Conservation (phyloP, 768 basidiomycete genomes). For the Tricholoma terreum region DNA sequence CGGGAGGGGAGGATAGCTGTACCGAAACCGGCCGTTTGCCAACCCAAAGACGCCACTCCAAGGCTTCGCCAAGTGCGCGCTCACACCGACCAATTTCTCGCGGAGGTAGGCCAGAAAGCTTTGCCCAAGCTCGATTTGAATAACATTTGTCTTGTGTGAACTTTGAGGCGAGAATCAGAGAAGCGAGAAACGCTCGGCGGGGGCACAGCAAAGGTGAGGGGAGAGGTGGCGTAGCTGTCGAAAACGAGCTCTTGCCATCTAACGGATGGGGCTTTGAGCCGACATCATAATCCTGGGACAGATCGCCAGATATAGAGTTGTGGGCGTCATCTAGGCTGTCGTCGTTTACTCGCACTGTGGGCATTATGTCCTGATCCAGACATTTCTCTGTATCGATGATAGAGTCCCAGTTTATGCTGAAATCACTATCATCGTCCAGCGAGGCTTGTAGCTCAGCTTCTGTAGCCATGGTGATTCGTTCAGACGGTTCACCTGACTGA, state of each 20-base stretch:
- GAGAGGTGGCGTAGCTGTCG: constrained; percentile 36
- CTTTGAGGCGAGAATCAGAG: constrained; percentile 86
- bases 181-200: constrained; percentile 83
- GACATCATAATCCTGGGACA: not conserved
- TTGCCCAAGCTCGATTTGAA: constrained; percentile 92
- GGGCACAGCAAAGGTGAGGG: constrained; percentile 86
- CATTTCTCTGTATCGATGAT: constrained; percentile 7
- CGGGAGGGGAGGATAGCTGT: constrained; percentile 17
- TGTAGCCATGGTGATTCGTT: constrained; percentile 41
- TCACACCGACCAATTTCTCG: constrained; percentile 88
- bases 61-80: constrained; percentile 78
- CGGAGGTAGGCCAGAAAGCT: constrained; percentile 83
- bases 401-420: constrained; percentile 11
- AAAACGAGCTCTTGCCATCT: constrained; percentile 1
- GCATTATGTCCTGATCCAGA: constrained; percentile 27
- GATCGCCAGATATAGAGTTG: constrained; percentile 13
- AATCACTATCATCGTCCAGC: constrained; percentile 12
- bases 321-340: constrained; percentile 18
- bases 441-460: constrained; percentile 44
- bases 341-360: constrained; percentile 44
- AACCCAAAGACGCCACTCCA: constrained; percentile 93
- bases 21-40: constrained; percentile 52
- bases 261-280: not conserved
- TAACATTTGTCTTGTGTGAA: constrained; percentile 93
- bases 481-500: constrained; percentile 37